These are phyloP conservation scores for Pontederia paniculata DNA, from an alignment of 176 grass and related monocot species.

Conservation along the genomic window DNA sequence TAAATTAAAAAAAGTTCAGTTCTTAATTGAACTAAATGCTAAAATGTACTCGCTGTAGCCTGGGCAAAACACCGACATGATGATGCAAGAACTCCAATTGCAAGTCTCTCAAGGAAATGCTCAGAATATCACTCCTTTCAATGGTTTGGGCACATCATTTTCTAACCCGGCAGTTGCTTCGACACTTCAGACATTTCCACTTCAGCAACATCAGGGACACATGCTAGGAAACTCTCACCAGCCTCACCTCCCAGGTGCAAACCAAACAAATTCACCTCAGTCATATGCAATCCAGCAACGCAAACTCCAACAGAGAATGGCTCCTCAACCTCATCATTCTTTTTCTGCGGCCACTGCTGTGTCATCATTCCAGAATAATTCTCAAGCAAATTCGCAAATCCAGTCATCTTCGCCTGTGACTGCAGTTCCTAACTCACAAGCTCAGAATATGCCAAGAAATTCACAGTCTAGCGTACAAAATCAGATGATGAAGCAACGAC, in stretches of 20 bases:
- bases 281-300: conserved; percentile 67
- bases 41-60: conserved; percentile 43
- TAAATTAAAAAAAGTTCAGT: background rate
- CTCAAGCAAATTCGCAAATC: conserved; percentile 39
- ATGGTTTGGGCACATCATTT: conserved; percentile 35
- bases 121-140: conserved; percentile 48
- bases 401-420: conserved; percentile 25
- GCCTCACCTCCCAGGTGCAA: conserved; percentile 48
- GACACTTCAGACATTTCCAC: conserved; percentile 64
- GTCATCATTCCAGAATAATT: conserved; percentile 40
- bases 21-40: background rate
- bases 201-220: conserved; percentile 57
- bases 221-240: conserved; percentile 56
- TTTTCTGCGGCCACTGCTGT: conserved; percentile 38
- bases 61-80: conserved; percentile 63
- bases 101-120: conserved; percentile 57
- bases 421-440: conserved; percentile 29
- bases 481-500: conserved; percentile 57
- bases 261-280: conserved; percentile 47
- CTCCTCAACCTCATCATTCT: conserved; percentile 43
- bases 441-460: conserved; percentile 36
- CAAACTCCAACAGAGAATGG: conserved; percentile 46
- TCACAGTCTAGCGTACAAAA: conserved; percentile 30
- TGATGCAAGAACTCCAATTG: conserved; percentile 77
- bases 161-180: conserved; percentile 44